These are phyloP conservation scores for Diplosphaera chodatii DNA, from an alignment of 139 green algal genomes.

Conservation along the genomic window DNA sequence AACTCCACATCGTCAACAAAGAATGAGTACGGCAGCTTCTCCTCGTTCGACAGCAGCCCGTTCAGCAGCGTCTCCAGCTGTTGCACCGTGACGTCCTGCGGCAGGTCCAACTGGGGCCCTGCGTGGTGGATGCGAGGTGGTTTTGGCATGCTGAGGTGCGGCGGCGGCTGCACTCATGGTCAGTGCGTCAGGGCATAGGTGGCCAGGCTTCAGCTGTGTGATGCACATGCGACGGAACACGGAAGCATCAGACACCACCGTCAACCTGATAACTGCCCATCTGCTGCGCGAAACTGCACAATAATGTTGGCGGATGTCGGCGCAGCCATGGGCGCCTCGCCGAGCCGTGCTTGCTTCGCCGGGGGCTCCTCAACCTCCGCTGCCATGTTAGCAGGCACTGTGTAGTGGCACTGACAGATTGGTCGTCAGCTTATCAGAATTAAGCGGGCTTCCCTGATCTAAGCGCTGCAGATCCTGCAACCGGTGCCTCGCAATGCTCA, in stretches of 20 bases:
- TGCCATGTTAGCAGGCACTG: no score
- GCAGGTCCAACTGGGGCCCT: slow-evolving; percentile 89
- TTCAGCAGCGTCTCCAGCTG: slow-evolving; percentile 92
- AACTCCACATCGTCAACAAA: slow-evolving; percentile 81
- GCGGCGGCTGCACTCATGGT: neutral
- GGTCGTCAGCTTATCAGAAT: no score
- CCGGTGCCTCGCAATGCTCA: no score
- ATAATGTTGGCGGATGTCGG: slow-evolving; percentile 40
- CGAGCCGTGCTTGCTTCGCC: neutral
- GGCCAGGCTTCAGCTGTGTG: no score
- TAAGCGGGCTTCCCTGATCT: no score
- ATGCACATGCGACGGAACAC: no score
- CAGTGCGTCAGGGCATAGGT: no score
- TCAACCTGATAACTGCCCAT: slow-evolving; percentile 40
- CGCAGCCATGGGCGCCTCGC: neutral
- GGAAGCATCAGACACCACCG: no score
- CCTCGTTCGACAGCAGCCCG: slow-evolving; percentile 71
- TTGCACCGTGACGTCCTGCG: slow-evolving; percentile 58
- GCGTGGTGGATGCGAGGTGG: slow-evolving; percentile 8
- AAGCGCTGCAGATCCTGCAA: no score
- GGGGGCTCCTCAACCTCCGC: neutral
- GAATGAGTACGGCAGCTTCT: slow-evolving; percentile 91
- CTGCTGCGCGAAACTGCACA: slow-evolving; percentile 48
- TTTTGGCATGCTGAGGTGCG: no score
- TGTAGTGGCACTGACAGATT: no score